These are phyloP conservation scores for Podospora conica DNA, from an alignment of 495 filamentous ascomycete species.

Conservation along the genomic window DNA sequence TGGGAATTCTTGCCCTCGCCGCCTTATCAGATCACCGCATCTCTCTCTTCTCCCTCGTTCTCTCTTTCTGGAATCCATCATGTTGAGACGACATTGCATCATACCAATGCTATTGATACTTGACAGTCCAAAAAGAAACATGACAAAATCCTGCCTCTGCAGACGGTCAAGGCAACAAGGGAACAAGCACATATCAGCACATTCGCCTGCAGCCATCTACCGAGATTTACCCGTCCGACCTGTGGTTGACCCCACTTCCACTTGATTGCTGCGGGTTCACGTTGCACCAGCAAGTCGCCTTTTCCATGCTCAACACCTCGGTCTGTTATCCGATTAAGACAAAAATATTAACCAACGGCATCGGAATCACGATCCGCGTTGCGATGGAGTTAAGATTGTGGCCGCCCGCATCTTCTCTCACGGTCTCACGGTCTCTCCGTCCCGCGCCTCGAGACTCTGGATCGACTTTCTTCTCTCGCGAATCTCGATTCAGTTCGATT, in stretches of 20 bases:
- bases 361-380: not conserved
- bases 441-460: too few relatives aligned
- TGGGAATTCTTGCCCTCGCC: too few relatives aligned
- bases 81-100: not conserved
- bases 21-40: not conserved
- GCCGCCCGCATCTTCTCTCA: too few relatives aligned
- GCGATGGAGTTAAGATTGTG: not conserved
- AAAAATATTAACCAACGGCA: not conserved
- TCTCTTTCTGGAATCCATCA: not conserved
- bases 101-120: not conserved
- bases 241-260: not conserved
- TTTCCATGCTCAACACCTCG: not conserved
- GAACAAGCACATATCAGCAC: not conserved
- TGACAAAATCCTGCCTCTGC: not conserved
- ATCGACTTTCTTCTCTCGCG: too few relatives aligned
- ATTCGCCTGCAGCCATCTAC: not conserved
- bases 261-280: not conserved
- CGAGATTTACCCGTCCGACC: not conserved
- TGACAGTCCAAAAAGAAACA: not conserved
- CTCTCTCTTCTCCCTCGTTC: not conserved
- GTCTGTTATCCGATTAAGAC: not conserved
- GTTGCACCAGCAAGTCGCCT: not conserved
- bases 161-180: not conserved
- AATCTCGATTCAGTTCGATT: too few relatives aligned
- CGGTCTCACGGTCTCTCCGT: too few relatives aligned